Base-by-base conservation (phyloP, 2,329 filamentous ascomycete species). In the Chaetomiaceae sp. region DNA sequence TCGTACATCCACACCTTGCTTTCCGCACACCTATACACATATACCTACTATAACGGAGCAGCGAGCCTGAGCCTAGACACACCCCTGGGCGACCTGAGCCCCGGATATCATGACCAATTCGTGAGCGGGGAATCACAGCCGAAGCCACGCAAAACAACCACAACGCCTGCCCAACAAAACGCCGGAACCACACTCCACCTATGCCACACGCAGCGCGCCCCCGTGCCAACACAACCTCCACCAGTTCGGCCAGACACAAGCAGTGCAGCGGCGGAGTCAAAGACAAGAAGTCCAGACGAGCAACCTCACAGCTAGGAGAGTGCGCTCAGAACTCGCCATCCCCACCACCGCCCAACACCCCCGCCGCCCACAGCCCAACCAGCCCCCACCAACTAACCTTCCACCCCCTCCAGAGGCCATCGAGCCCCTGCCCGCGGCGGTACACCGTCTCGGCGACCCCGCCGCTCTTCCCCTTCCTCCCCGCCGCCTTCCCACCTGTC, bases 301-400 rank as follows among this genome's bases (percentile, higher is more conserved):
- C n/a, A n/a, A n/a, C n/a, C n/a, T n/a, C n/a, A n/a, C n/a, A 20
- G 19, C 5, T 8, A 8, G 22, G 27, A 33, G 14, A 36, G 32
- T 17, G 34, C 12, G n/a, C 17, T 43, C 62, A 81, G 49, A 81
- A 81, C 60, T 80, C 75, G 45, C 77, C 79, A 50, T 81, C 78
- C 26, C 79, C 79, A 19, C 76, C 78, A 34, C 71, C 74, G 9
- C 79, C 78, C 37, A 86, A 65, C 19, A 84, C 73, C 29, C 79
- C 77, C 19, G 83, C 83, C 7, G 80, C 79, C 84, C 84, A 88
- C 9, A 88, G 73, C 8, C 84, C 84, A 10, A 87, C 79, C 6
- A 88, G 64, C 0, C 84, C 84, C 83, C 84, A 88, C 71, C 85
- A 86, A 48, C 81, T 86, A 30, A 88, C 82, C 62, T 85, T 81